Evolutionary conservation across 495 filamentous ascomycete species (phyloP).

Genomic region (Penicillium crystallinum): DNA sequence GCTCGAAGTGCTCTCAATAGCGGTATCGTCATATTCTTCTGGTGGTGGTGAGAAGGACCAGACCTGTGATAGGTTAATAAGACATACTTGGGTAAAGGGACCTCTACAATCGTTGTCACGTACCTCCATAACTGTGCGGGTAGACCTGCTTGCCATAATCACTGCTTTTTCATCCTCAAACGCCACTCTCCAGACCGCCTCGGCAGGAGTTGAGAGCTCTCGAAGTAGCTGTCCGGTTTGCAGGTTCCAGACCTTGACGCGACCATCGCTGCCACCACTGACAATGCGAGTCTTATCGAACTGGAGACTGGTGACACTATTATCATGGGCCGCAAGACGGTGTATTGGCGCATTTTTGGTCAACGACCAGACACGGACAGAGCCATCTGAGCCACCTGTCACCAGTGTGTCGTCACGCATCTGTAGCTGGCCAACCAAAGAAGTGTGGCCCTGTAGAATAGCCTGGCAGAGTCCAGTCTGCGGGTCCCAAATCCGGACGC

Average conservation of each 20-base stretch:
- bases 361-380: slow-evolving; percentile 91
- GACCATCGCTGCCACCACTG: slow-evolving; percentile 88
- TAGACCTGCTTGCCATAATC: slow-evolving; percentile 79
- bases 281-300: slow-evolving; percentile 94
- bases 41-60: slow-evolving; percentile 83
- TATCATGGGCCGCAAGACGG: slow-evolving; percentile 94
- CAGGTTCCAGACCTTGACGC: slow-evolving; percentile 96
- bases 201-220: slow-evolving; percentile 82
- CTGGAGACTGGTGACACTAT: slow-evolving; percentile 93
- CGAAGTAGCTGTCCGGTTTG: slow-evolving; percentile 85
- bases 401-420: slow-evolving; percentile 92
- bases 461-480: slow-evolving; percentile 79
- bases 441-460: slow-evolving; percentile 95
- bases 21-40: slow-evolving; percentile 48
- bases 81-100: neutral
- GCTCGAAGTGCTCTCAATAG: slow-evolving; percentile 35
- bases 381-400: slow-evolving; percentile 93
- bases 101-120: neutral
- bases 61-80: slow-evolving; percentile 49
- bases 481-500: slow-evolving; percentile 95
- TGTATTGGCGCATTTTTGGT: slow-evolving; percentile 86
- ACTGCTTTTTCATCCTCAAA: slow-evolving; percentile 98
- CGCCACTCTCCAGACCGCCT: slow-evolving; percentile 95
- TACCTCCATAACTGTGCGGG: slow-evolving; percentile 95
- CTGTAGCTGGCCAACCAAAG: slow-evolving; percentile 93